A percentile compares a stretch with the other conserved stretches of the same genome.
These are phyloP conservation scores for Phytophthora pistaciae DNA, from an alignment of 352 stramenopile genomes.

Conservation along the genomic window DNA sequence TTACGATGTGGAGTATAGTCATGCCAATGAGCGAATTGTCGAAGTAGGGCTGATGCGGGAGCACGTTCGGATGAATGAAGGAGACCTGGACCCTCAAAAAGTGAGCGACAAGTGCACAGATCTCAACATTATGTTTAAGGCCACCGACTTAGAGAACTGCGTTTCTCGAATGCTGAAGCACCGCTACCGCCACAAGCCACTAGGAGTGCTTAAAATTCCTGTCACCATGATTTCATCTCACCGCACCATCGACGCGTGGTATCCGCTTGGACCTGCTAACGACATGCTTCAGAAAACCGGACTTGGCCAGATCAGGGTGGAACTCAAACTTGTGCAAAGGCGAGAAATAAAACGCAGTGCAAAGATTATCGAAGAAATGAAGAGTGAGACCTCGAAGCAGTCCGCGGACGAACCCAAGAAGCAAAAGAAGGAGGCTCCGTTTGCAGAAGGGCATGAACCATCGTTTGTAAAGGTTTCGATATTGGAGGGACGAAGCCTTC, in stretches of 20 bases:
- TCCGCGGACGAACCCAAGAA: background rate
- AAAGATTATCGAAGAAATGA: slow-evolving; percentile 17
- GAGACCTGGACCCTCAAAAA: slow-evolving; percentile 66
- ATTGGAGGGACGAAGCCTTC: slow-evolving; percentile 64
- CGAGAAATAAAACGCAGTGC: slow-evolving; percentile 49
- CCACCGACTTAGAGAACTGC: slow-evolving; percentile 72
- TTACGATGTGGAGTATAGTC: slow-evolving; percentile 76
- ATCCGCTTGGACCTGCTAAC: slow-evolving; percentile 63
- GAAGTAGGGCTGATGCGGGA: slow-evolving; percentile 72
- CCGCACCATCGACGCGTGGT: slow-evolving; percentile 71
- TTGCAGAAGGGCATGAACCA: slow-evolving; percentile 39
- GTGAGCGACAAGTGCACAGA: slow-evolving; percentile 68
- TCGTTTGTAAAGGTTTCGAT: slow-evolving; percentile 74
- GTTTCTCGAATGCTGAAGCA: slow-evolving; percentile 64
- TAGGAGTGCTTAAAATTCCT: slow-evolving; percentile 73
- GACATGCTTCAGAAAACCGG: slow-evolving; percentile 76
- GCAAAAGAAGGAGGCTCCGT: slow-evolving; percentile 14
- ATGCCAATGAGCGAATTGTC: slow-evolving; percentile 65
- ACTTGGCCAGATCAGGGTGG: slow-evolving; percentile 67
- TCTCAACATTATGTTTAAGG: slow-evolving; percentile 71
- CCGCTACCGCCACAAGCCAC: slow-evolving; percentile 50
- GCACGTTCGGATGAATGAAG: slow-evolving; percentile 59
- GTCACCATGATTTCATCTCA: slow-evolving; percentile 70
- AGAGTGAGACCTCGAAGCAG: background rate
- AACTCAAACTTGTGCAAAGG: slow-evolving; percentile 49